phyloP scores from a whole-genome alignment of 1,139 yeast genomes.

The Protomyces gravidus region DNA sequence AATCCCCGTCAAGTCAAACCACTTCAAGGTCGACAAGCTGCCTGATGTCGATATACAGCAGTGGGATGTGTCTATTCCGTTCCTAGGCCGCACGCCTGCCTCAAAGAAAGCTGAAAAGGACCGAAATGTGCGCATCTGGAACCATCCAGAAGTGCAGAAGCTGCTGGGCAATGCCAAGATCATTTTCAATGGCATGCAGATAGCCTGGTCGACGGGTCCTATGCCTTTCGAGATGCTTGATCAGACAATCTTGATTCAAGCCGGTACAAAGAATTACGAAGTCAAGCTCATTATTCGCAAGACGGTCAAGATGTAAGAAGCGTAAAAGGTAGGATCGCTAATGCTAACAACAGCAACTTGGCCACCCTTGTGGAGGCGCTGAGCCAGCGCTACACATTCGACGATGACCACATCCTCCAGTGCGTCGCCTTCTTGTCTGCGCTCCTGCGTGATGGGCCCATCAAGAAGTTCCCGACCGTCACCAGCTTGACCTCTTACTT shows the following conservation, averaged over 20 bases:
- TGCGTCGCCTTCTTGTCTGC: slow-evolving; percentile 32
- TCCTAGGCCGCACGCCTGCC: slow-evolving; percentile 20
- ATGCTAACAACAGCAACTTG: slow-evolving; percentile 15
- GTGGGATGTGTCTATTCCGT: slow-evolving; percentile 30
- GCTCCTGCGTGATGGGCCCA: slow-evolving; percentile 30
- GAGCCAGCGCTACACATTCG: slow-evolving; percentile 21
- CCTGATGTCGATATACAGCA: slow-evolving; percentile 31
- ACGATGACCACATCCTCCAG: slow-evolving; percentile 30
- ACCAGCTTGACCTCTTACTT: slow-evolving; percentile 29
- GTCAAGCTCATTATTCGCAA: slow-evolving; percentile 27
- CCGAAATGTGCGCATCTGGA: slow-evolving; percentile 26
- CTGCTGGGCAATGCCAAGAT: slow-evolving; percentile 24
- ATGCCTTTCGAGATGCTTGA: slow-evolving; percentile 28
- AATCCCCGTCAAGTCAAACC: slow-evolving; percentile 29
- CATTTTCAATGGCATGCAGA: slow-evolving; percentile 31
- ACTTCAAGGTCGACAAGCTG: slow-evolving; percentile 28
- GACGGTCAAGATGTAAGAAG: slow-evolving; percentile 16
- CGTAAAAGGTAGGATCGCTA: not conserved
- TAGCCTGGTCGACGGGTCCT: slow-evolving; percentile 30
- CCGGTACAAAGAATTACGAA: slow-evolving; percentile 17
- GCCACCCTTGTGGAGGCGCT: slow-evolving; percentile 30
- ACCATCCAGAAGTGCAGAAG: slow-evolving; percentile 21
- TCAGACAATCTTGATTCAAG: slow-evolving; percentile 23
- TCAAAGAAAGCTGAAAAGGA: slow-evolving; percentile 11
- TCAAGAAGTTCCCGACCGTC: slow-evolving; percentile 28